Evolutionary conservation across 202 grass and related monocot genomes (phyloP), one percentile per base, ranked within the genome.

Genomic region (Carex arenaria): DNA sequence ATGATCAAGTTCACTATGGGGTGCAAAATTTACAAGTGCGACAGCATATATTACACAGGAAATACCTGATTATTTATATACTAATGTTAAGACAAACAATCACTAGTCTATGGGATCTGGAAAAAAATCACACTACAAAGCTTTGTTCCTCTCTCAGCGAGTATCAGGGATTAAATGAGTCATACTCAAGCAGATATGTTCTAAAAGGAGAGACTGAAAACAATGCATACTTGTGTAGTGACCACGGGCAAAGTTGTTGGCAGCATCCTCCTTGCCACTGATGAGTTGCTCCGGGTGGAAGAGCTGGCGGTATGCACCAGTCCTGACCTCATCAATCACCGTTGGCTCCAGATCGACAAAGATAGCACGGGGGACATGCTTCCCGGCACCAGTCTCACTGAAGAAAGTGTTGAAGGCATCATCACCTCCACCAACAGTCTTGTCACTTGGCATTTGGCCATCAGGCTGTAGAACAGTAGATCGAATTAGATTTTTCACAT

Each of bases 381-480:
- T 97, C 45, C 94, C 94, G 18, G 94, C 94, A 13, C 91, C 94
- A 83, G 91, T 97, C 88, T 97, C 94, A 72, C 94, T 94, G 86
- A 97, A 97, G 90, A 97, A 97, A 65, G 94, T 97, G 90, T 94
- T 97, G 91, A 97, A 97, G 8, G 91, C 94, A 86, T 97, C 94
- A 86, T 97, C 90, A 64, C 94, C 94, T 67, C 94, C 94, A 0
- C 94, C 94, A 54, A 91, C 3, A 4, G 94, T 97, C 79, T 90
- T 93, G 89, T 97, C 94, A 92, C 89, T 67, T 0, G 91, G 89
- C 94, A 97, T 97, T 88, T 97, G 94, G 19, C 94, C 94, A 86
- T 97, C 91, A 69, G 94, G 23, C 94, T 97, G 72, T 62, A 81
- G 51, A 75, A 47, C 5, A 84, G 31, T 66, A 67, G 1, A 66